Percentiles rank a stretch among this genome's conserved stretches.
Conservation (phyloP, 2,329 filamentous ascomycete species). For the Penicillium sp. region DNA sequence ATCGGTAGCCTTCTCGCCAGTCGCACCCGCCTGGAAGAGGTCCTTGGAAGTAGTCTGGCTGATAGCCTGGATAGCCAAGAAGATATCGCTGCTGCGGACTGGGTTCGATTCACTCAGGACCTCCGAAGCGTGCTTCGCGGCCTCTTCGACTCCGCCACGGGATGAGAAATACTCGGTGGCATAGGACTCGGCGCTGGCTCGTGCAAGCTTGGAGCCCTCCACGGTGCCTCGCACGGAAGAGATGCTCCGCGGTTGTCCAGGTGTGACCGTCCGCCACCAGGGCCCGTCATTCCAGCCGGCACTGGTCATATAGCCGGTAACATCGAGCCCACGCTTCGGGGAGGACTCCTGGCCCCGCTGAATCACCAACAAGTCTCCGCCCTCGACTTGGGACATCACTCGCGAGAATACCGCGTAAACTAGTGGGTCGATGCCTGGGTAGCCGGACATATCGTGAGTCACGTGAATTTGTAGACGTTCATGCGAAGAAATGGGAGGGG, state of each 20-base stretch:
- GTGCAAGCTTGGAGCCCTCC: constrained; percentile 87
- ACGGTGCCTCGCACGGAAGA: constrained; percentile 75
- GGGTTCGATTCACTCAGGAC: constrained; percentile 81
- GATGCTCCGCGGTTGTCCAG: constrained; percentile 70
- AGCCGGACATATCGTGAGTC: constrained; percentile 91
- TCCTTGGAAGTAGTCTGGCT: constrained; percentile 62
- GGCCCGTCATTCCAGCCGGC: constrained; percentile 86
- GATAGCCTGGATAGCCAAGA: constrained; percentile 91
- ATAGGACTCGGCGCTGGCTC: constrained; percentile 85
- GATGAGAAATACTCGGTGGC: constrained; percentile 78
- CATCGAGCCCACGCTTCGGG: constrained; percentile 60
- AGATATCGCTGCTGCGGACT: constrained; percentile 88
- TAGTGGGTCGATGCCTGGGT: constrained; percentile 89
- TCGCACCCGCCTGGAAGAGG: constrained; percentile 65
- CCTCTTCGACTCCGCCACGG: constrained; percentile 75
- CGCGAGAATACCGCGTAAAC: constrained; percentile 89
- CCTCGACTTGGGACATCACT: constrained; percentile 99
- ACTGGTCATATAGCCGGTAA: constrained; percentile 32
- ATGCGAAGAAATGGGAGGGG: constrained; percentile 93
- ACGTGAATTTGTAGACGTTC: constrained; percentile 97
- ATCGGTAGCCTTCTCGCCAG: constrained; percentile 31
- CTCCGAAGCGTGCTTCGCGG: constrained; percentile 76
- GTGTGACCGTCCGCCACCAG: constrained; percentile 72
- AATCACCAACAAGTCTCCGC: constrained; percentile 88
- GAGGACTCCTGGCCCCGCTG: constrained; percentile 87